Evolutionary conservation across 129 eudicot genomes (phyloP), one percentile per base, ranked within the genome.

Genomic region (Chrysanthemum makinoi): DNA sequence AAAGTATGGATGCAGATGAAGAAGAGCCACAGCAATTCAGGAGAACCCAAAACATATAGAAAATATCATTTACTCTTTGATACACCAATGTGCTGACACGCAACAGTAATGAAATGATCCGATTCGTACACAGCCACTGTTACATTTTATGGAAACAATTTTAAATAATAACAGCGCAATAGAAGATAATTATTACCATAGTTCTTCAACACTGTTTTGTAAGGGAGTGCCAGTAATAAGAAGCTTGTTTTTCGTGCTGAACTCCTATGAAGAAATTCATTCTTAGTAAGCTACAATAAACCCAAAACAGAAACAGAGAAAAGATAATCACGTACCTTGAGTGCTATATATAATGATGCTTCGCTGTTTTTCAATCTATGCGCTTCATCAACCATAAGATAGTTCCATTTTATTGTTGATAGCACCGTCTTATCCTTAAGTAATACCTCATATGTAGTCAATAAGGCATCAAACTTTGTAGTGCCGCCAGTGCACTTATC

Each of bases 301-400:
- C 44, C 14, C 63, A 26, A 44, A 65, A 69, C 68, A 61, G 56
- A 43, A 49, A 57, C 47, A 75, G 14, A 54, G 20, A 22, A 19
- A 12, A 54, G 18, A 58, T 56, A 66, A 28, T 1, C 19, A 10
- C 80, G 75, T 90, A 95, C 99, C 86, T 69, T 78, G 51, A 95
- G 95, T 70, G 99, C 20, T 46, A 80, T 95, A 71, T 95, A 95
- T 75, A 95, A 77, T 50, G 97, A 88, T 47, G 99, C 99, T 84
- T 95, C 99, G 65, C 99, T 88, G 72, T 95, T 95, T 86, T 95
- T 95, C 72, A 95, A 83, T 80, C 99, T 82, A 74, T 95, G 99
- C 66, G 99, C 99, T 83, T 95, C 99, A 84, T 95, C 99, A 75
- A 95, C 96, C 99, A 95, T 95, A 70, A 95, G 99, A 81, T 95